A percentile compares a stretch with the other conserved stretches of the same genome.
phyloP scores from a whole-genome alignment of 1,284 basidiomycete genomes.

The Apiotrichum siamense region DNA sequence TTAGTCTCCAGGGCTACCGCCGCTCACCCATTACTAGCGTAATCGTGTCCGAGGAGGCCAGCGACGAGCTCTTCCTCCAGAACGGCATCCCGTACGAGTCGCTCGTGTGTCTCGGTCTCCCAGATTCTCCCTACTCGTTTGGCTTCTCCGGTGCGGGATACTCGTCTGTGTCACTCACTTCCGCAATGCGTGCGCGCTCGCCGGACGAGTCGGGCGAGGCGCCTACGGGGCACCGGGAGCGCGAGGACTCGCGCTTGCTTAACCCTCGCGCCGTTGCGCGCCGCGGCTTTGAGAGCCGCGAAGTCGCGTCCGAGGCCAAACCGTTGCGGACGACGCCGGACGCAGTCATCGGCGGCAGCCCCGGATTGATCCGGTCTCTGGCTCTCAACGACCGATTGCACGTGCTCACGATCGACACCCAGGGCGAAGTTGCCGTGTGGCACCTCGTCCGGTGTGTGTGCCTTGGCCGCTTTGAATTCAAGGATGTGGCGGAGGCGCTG shows the following conservation, averaged over 20 bases:
- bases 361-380: conserved; percentile 74
- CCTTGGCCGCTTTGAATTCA: conserved; percentile 61
- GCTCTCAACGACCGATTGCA: conserved; percentile 88
- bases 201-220: conserved; percentile 17
- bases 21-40: conserved; percentile 23
- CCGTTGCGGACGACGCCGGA: conserved; percentile 62
- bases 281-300: conserved; percentile 66
- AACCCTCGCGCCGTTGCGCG: conserved; percentile 43
- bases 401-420: conserved; percentile 84
- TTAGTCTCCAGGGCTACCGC: conserved; percentile 1
- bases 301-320: conserved; percentile 70
- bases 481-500: conserved; percentile 59
- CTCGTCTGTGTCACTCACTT: conserved; percentile 70
- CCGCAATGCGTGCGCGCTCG: conserved; percentile 29
- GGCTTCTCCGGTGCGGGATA: conserved; percentile 40
- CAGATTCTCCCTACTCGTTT: conserved; percentile 63
- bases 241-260: background rate
- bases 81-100: conserved; percentile 73
- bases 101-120: conserved; percentile 68
- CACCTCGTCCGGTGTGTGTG: conserved; percentile 77
- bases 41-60: conserved; percentile 27
- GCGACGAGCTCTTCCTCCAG: conserved; percentile 25
- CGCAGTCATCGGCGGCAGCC: conserved; percentile 66
- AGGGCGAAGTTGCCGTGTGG: conserved; percentile 79
- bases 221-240: background rate